Base-by-base conservation (phyloP, 2,329 filamentous ascomycete species). In the Calonectria ilicicola region DNA sequence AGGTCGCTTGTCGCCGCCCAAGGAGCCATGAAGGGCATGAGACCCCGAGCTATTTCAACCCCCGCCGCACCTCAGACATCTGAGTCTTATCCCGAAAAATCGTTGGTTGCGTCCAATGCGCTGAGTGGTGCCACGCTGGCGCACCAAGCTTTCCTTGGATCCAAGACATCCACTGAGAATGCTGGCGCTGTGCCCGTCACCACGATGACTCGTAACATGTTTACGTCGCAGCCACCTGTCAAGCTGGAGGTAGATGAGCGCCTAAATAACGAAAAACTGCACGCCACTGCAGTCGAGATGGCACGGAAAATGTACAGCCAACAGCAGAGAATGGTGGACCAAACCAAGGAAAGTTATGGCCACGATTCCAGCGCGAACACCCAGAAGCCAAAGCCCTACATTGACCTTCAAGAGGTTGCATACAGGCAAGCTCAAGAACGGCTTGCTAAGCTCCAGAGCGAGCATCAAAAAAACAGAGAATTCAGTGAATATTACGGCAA, bases 251-350 rank as follows among this genome's bases (percentile, higher is more conserved):
- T 91, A 0, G 93, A 97, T 47, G 95, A 98, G 79, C 90, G 92
- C 82, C 92, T 90, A 73, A 91, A 90, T 70, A 90, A 92, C 53
- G 93, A 95, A 76, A 91, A 92, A 5, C 86, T 98, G 3, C 93
- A 93, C 75, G 94, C 95, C 35, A 96, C 95, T 23, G 95, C 96
- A 2, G 87, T 98, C 3, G 94, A 94, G 14, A 98, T 98, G 95
- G 95, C 96, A 8, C 94, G 93, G 83, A 91, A 93, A 77, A 96
- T 98, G 92, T 98, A 95, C 81, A 90, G 87, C 14, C 87, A 91
- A 40, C 92, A 95, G 77, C 91, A 94, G 74, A 90, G 89, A 73
- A 89, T 88, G 72, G 86, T 89, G 1, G 89, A 91, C 8, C 86
- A 88, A 73, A 84, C 86, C 35, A 87, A 85, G 74, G 85, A 86